Evolutionary conservation across 352 stramenopile genomes (phyloP).

Genomic region (Pythium plurisporium): DNA sequence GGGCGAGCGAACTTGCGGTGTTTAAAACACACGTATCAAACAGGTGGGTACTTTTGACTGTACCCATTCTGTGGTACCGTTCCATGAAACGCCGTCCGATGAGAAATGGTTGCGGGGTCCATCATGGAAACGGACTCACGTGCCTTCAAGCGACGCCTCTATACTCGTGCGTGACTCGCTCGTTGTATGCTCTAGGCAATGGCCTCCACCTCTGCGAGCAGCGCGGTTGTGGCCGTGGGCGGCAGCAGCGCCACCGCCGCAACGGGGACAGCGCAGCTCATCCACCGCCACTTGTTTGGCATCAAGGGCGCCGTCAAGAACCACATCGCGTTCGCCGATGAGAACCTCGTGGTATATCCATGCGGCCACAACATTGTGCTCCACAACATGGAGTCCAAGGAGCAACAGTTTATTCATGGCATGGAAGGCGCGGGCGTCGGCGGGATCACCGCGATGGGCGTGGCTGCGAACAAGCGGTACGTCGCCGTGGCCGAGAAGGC

Average conservation of each 20-base stretch:
- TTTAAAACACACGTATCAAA: conserved; percentile 12
- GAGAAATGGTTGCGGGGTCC: no score
- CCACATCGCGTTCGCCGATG: conserved; percentile 81
- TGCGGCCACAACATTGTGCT: conserved; percentile 87
- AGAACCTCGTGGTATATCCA: conserved; percentile 83
- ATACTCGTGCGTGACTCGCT: conserved; percentile 1
- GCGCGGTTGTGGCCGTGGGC: background rate
- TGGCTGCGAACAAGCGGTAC: conserved; percentile 80
- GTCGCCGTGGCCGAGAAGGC: conserved; percentile 87
- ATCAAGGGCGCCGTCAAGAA: conserved; percentile 81
- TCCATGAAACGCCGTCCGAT: background rate
- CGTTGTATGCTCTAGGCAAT: background rate
- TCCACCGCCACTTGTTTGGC: conserved; percentile 77
- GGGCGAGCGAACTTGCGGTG: conserved; percentile 2
- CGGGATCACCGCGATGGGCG: conserved; percentile 84
- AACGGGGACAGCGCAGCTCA: conserved; percentile 27
- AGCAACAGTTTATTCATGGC: conserved; percentile 88
- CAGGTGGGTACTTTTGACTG: background rate
- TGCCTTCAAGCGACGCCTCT: no score
- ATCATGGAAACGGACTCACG: no score
- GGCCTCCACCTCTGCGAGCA: background rate
- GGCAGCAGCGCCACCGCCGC: background rate
- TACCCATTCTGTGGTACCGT: background rate
- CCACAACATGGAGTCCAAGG: conserved; percentile 87
- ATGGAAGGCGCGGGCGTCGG: conserved; percentile 60